phyloP scores from a whole-genome alignment of 1,284 basidiomycete species.

The Phaffia rhodozyma region DNA sequence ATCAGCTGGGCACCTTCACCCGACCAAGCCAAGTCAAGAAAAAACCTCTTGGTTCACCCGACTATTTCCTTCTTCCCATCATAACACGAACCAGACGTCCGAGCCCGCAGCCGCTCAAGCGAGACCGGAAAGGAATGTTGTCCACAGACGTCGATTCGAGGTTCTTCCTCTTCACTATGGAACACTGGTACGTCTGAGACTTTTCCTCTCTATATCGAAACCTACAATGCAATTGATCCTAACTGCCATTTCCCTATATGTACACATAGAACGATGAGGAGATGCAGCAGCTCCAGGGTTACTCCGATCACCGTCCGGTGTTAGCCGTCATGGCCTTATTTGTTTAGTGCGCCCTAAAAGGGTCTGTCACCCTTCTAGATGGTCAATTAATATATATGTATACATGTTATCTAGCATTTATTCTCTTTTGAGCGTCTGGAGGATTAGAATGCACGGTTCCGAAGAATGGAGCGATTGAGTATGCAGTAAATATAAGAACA shows the following conservation, averaged over 20 bases:
- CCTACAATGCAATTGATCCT: not conserved
- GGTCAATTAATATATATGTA: too few relatives aligned
- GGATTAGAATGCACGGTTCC: too few relatives aligned
- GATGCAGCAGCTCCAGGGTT: conserved; percentile 9
- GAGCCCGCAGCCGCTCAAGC: not conserved
- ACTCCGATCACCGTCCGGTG: conserved; percentile 15
- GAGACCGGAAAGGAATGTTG: not conserved
- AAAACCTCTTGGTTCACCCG: conserved; percentile 13
- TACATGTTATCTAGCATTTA: too few relatives aligned
- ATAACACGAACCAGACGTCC: not conserved
- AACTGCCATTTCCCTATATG: not conserved
- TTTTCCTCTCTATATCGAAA: too few relatives aligned
- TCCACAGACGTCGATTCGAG: conserved; percentile 3
- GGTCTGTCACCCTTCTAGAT: too few relatives aligned
- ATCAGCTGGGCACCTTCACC: too few relatives aligned
- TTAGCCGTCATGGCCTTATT: conserved; percentile 8
- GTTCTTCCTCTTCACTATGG: conserved; percentile 14
- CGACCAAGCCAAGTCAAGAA: not conserved
- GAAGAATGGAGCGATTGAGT: too few relatives aligned
- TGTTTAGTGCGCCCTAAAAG: not conserved
- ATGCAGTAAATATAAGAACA: too few relatives aligned
- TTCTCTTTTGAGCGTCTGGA: too few relatives aligned
- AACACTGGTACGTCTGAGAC: not conserved
- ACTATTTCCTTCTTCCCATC: conserved; percentile 2
- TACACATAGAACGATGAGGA: not conserved